phyloP scores from a whole-genome alignment of 164 flowering plant species.

The Buxus sempervirens region DNA sequence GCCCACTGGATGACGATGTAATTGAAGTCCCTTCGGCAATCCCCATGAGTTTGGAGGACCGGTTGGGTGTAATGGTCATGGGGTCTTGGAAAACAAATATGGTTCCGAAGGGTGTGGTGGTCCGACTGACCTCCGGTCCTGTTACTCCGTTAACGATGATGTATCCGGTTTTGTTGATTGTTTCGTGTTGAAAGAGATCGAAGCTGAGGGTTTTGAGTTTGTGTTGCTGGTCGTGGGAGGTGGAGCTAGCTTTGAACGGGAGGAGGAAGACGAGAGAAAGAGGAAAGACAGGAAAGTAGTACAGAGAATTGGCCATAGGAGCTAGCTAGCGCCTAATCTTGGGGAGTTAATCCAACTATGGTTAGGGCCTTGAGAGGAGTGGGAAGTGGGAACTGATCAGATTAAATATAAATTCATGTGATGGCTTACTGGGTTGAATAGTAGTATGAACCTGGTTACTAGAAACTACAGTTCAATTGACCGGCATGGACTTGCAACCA shows the following conservation, averaged over 20 bases:
- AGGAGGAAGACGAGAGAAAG: neutral
- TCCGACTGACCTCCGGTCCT: conserved; percentile 26
- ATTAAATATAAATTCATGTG: too few species aligned
- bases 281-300: neutral
- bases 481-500: too few species aligned
- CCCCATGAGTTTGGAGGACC: conserved; percentile 25
- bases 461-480: too few species aligned
- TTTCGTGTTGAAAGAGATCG: conserved; percentile 41
- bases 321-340: too few species aligned
- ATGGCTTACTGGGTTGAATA: too few species aligned
- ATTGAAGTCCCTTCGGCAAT: conserved; percentile 32
- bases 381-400: too few species aligned
- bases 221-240: conserved; percentile 24
- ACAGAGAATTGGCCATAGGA: conserved; percentile 7
- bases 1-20: conserved; percentile 35
- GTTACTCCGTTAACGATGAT: conserved; percentile 33
- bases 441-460: too few species aligned
- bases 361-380: too few species aligned
- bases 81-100: conserved; percentile 34
- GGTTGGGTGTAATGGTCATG: conserved; percentile 25
- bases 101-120: conserved; percentile 43
- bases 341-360: too few species aligned
- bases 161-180: conserved; percentile 37
- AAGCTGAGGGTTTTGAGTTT: conserved; percentile 35
- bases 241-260: neutral